A percentile compares a stretch with the other conserved stretches of the same genome.
phyloP scores from a whole-genome alignment of 2,329 filamentous ascomycete genomes.

The Pseudogymnoascus sp. region DNA sequence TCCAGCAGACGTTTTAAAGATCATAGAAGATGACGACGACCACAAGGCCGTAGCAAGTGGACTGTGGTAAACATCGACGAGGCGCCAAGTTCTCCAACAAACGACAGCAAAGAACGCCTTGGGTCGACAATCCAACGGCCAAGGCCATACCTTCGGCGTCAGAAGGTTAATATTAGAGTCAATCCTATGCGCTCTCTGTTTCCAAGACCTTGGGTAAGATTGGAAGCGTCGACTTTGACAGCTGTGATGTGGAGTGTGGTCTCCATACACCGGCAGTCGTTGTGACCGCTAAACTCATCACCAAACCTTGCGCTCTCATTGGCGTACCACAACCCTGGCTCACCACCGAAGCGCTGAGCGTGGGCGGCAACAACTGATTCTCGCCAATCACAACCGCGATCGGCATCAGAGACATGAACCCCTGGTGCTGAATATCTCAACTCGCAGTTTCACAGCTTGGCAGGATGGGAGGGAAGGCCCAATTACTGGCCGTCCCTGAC shows the following conservation, averaged over 20 bases:
- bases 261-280: not conserved
- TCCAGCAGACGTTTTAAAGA: not conserved
- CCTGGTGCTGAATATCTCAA: not conserved
- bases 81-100: not conserved
- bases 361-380: not conserved
- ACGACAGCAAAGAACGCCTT: not conserved
- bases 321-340: not conserved
- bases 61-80: not conserved
- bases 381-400: conserved; percentile 5
- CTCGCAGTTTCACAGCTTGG: conserved; percentile 7
- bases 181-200: not conserved
- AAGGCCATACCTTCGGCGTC: conserved; percentile 1
- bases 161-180: conserved; percentile 7
- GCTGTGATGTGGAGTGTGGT: not conserved
- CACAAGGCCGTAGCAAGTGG: not conserved
- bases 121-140: not conserved
- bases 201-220: not conserved
- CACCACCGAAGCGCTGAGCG: not conserved
- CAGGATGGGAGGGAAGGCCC: not conserved
- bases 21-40: not conserved
- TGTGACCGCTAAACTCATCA: not conserved
- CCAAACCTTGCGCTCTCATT: not conserved
- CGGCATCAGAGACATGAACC: not conserved
- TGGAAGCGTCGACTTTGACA: not conserved
- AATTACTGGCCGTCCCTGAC: not conserved